Base-by-base conservation (phyloP, 306 rosid species). In the Pyrus bretschneideri region DNA sequence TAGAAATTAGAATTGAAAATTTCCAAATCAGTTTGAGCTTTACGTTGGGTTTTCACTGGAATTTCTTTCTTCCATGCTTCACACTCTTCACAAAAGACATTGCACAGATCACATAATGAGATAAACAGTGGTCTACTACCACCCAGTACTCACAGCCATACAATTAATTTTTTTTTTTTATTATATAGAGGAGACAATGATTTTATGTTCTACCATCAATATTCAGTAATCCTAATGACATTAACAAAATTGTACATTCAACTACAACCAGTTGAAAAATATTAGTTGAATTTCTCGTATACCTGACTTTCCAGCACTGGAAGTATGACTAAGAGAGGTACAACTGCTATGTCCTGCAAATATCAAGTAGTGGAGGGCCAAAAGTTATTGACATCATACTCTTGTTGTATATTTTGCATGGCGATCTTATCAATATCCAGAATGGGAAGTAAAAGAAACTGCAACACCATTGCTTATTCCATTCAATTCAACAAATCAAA, bases 281-380 rank as follows among this genome's bases (percentile, higher is more conserved):
- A 62, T 21, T 38, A 18, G 54, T n/a, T 54, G 42, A 77, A 66
- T 57, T 68, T 52, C 69, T 74, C 73, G 63, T 69, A 54, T 87
- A 96, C 99, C 99, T 96, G 97, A 86, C 84, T 92, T 96, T 96
- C 99, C 77, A 96, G 90, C 74, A 96, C 88, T 18, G 99, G 99
- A 88, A 96, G 99, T 80, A 96, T 80, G 87, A 96, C 99, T 79
- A 96, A 80, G 75, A 96, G 97, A 73, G 99, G 99, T 70, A 96
- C 97, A 54, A 96, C 99, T 11, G 99, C 99, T 86, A 96, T 88
- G 86, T 96, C 99, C 99, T 96, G 97, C 80, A 90, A 77, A 83
- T 72, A 81, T 63, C 84, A 87, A 81, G 83, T 78, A 83, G 76
- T 70, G 58, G 76, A 62, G 79, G 70, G 70, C 69, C 64, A 81